phyloP scores from a whole-genome alignment of 352 stramenopile species.

The Hyaloperonospora brassicae region DNA sequence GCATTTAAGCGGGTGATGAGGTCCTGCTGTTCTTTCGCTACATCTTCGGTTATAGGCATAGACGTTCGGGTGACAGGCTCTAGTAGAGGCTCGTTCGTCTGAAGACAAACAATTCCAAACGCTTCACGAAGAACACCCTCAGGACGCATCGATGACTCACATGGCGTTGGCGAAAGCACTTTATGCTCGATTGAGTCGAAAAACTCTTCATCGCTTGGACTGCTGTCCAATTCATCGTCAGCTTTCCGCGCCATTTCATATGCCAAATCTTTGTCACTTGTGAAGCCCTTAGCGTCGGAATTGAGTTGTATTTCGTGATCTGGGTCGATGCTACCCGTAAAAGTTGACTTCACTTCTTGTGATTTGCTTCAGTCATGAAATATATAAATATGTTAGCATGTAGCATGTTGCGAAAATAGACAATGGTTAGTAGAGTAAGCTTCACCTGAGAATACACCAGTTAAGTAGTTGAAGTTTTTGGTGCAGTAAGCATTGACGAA shows the following conservation, averaged over 20 bases:
- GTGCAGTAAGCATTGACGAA: constrained; percentile 65
- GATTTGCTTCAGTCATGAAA: constrained; percentile 15
- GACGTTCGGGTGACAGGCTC: constrained; percentile 61
- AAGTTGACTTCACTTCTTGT: constrained; percentile 18
- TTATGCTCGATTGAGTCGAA: constrained; percentile 70
- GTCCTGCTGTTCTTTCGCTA: constrained; percentile 70
- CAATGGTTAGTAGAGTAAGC: neutral
- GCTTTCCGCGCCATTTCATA: constrained; percentile 1
- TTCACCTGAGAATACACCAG: constrained; percentile 59
- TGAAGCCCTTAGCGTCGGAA: neutral
- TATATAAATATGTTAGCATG: neutral
- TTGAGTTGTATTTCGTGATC: neutral
- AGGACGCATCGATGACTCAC: constrained; percentile 7
- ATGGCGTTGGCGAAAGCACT: constrained; percentile 6
- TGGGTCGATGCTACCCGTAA: constrained; percentile 6
- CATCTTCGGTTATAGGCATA: constrained; percentile 71
- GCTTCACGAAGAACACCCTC: constrained; percentile 31
- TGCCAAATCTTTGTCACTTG: neutral
- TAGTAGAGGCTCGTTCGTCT: constrained; percentile 40
- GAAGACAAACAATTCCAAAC: constrained; percentile 30
- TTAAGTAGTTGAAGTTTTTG: constrained; percentile 80
- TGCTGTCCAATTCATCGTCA: constrained; percentile 26
- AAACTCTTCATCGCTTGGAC: constrained; percentile 70
- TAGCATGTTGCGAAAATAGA: neutral
- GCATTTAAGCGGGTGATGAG: constrained; percentile 60